phyloP scores from a whole-genome alignment of 2,329 filamentous ascomycete genomes.

The Cytospora schulzeri region DNA sequence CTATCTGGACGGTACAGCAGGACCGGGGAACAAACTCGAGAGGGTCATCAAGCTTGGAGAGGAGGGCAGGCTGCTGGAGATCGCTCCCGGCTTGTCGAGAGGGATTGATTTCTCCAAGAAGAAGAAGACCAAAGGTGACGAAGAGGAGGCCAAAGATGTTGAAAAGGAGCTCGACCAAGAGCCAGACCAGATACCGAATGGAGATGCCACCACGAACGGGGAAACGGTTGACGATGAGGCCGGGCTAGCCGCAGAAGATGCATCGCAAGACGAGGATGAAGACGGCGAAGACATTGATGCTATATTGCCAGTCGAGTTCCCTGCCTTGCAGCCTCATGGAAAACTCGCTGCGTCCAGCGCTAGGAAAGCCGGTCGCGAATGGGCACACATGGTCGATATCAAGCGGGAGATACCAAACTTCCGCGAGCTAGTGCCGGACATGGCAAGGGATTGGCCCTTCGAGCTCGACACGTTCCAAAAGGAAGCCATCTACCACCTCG shows the following conservation, averaged over 20 bases:
- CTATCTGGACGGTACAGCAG: slow-evolving; percentile 42
- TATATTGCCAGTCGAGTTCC: slow-evolving; percentile 88
- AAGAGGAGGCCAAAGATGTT: slow-evolving; percentile 69
- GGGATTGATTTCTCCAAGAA: slow-evolving; percentile 73
- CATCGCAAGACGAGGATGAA: slow-evolving; percentile 43
- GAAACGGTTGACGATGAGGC: slow-evolving; percentile 24
- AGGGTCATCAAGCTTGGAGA: slow-evolving; percentile 80
- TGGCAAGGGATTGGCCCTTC: slow-evolving; percentile 95
- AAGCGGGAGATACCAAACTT: slow-evolving; percentile 95
- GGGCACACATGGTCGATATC: slow-evolving; percentile 98
- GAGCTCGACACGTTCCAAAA: slow-evolving; percentile 98
- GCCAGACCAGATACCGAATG: slow-evolving; percentile 41
- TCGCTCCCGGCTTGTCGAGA: slow-evolving; percentile 78
- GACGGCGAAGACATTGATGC: slow-evolving; percentile 75
- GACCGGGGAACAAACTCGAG: slow-evolving; percentile 64
- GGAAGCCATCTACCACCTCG: slow-evolving; percentile 95
- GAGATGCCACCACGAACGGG: slow-evolving; percentile 34
- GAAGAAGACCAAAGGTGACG: slow-evolving; percentile 57
- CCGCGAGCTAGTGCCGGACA: slow-evolving; percentile 87
- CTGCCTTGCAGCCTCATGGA: slow-evolving; percentile 83
- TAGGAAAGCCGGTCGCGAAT: slow-evolving; percentile 79
- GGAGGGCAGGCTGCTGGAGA: slow-evolving; percentile 76
- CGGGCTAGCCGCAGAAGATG: slow-evolving; percentile 33
- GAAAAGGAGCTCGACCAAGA: slow-evolving; percentile 61
- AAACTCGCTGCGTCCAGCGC: slow-evolving; percentile 70